These are phyloP conservation scores for Phaeoacremonium minimum DNA, from an alignment of 2,329 filamentous ascomycete genomes.

Conservation along the genomic window DNA sequence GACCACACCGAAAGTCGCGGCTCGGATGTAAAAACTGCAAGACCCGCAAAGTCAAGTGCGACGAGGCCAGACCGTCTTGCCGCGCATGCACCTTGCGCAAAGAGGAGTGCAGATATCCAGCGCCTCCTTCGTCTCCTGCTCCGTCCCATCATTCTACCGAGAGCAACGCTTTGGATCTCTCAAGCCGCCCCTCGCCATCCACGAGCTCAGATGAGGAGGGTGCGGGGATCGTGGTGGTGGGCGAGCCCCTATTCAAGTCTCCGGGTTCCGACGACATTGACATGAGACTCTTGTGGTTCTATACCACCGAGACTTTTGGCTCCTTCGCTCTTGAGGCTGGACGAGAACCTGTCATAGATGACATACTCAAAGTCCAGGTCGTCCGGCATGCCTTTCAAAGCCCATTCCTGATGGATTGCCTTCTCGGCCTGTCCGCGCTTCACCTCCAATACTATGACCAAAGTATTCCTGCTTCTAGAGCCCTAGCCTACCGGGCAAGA, in stretches of 20 bases:
- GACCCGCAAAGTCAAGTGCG: conserved; percentile 50
- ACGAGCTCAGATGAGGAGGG: conserved; percentile 8
- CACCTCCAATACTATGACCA: conserved; percentile 39
- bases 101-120: conserved; percentile 42
- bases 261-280: conserved; percentile 31
- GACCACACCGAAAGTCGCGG: conserved; percentile 52
- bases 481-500: conserved; percentile 39
- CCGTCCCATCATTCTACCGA: conserved; percentile 8
- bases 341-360: conserved; percentile 27
- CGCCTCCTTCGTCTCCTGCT: background rate
- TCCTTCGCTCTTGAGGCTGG: conserved; percentile 39
- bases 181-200: conserved; percentile 6
- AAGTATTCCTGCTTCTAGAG: conserved; percentile 30
- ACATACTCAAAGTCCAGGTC: conserved; percentile 40
- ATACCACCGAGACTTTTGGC: conserved; percentile 38
- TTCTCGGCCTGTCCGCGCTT: conserved; percentile 47
- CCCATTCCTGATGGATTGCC: conserved; percentile 50
- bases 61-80: conserved; percentile 45
- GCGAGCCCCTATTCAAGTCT: conserved; percentile 30
- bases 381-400: conserved; percentile 45
- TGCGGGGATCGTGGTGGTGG: conserved; percentile 21
- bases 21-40: conserved; percentile 52
- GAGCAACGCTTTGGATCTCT: conserved; percentile 5
- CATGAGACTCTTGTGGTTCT: conserved; percentile 54
- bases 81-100: conserved; percentile 42